Conservation (phyloP, 2,329 filamentous ascomycete genomes). For the Diaporthe australafricana region DNA sequence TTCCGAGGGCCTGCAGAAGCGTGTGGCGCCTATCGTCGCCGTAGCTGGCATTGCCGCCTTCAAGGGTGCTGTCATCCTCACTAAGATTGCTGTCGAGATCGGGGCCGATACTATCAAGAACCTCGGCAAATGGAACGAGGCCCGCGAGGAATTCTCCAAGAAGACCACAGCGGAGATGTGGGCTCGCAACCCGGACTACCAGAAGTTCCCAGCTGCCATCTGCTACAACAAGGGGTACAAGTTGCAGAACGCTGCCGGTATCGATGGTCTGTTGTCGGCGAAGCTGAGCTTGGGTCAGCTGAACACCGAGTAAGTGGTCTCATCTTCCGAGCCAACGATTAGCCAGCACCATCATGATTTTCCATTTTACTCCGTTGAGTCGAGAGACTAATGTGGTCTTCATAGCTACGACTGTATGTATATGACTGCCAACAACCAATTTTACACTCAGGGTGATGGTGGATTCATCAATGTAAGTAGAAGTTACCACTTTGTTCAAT, state of each 20-base stretch:
- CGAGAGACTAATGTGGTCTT: background rate
- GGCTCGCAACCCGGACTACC: conserved; percentile 38
- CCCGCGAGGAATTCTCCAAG: conserved; percentile 40
- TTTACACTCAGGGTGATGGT: conserved; percentile 35
- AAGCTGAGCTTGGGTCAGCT: conserved; percentile 36
- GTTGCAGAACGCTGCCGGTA: conserved; percentile 29
- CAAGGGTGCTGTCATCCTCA: conserved; percentile 24
- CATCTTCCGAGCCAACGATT: background rate
- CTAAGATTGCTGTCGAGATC: conserved; percentile 33
- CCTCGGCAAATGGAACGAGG: conserved; percentile 32
- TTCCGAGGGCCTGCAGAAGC: conserved; percentile 30
- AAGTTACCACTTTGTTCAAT: background rate
- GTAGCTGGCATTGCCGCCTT: conserved; percentile 18
- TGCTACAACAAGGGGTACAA: conserved; percentile 41
- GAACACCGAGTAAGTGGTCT: conserved; percentile 33
- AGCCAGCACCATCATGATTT: background rate
- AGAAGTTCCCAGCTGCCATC: conserved; percentile 33
- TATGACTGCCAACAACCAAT: conserved; percentile 36
- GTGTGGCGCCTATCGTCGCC: conserved; percentile 41
- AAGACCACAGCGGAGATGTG: conserved; percentile 38
- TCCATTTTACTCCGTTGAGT: no score
- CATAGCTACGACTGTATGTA: conserved; percentile 39
- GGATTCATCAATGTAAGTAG: conserved; percentile 38
- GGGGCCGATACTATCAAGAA: conserved; percentile 33
- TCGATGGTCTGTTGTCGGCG: conserved; percentile 30